Percentiles rank a stretch among this genome's conserved stretches.
Conservation (phyloP, 129 eudicot genomes). For the Scalesia atractyloides region DNA sequence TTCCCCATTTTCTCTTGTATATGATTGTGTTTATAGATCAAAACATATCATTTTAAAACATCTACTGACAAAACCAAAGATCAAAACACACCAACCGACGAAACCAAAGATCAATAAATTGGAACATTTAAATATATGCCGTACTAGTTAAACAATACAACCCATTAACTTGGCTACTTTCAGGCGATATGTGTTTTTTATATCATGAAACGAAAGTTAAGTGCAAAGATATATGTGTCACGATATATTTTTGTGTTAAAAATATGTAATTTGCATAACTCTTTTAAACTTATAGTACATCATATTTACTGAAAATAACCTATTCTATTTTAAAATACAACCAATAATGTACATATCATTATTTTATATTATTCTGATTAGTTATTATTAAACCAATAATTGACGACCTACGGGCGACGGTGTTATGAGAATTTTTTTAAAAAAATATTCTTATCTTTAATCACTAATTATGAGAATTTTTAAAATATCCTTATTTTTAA, state of each 20-base stretch:
- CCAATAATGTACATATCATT: no score
- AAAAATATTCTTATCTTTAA: neutral
- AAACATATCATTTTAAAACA: neutral
- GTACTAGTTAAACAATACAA: no score
- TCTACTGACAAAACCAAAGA: neutral
- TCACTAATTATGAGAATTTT: no score
- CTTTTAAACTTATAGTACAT: no score
- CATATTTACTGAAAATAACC: no score
- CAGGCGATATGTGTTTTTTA: neutral
- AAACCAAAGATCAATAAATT: neutral
- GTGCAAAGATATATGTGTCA: neutral
- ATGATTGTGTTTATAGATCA: neutral
- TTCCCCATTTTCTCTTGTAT: neutral
- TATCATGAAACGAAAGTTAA: conserved; percentile 10
- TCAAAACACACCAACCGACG: no score
- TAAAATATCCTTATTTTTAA: no score
- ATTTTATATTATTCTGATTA: no score
- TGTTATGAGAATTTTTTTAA: neutral
- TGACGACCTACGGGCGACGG: neutral
- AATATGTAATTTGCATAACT: no score
- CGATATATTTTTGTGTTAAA: no score
- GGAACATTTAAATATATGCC: neutral
- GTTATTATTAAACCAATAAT: neutral
- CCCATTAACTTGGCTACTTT: no score
- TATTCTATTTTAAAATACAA: no score